phyloP scores from a whole-genome alignment of 2,329 filamentous ascomycete species.

The Diaporthe capsici region DNA sequence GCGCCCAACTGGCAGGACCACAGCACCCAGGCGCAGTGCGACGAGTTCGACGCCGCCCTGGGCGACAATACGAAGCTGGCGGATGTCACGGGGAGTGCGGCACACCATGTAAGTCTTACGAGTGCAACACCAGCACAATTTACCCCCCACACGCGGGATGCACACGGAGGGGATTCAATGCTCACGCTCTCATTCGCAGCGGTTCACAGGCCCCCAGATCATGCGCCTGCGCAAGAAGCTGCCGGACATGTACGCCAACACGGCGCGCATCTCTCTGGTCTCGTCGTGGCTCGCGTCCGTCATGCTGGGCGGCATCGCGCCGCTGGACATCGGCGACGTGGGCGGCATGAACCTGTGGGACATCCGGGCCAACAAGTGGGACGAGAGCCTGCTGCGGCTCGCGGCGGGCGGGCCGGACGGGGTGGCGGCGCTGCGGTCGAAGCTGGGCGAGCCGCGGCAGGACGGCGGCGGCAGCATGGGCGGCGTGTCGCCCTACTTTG shows the following conservation, averaged over 20 bases:
- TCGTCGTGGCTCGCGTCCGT: constrained; percentile 95
- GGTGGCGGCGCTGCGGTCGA: constrained; percentile 74
- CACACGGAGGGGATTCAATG: neutral
- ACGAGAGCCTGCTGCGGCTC: constrained; percentile 80
- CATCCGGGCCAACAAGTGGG: constrained; percentile 80
- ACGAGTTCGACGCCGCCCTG: constrained; percentile 83
- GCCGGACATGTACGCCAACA: constrained; percentile 84
- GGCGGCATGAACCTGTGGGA: constrained; percentile 99
- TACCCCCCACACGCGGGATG: neutral
- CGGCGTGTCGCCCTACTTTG: constrained; percentile 82
- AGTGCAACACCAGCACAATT: neutral
- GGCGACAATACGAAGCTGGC: constrained; percentile 79
- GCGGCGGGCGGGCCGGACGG: constrained; percentile 75
- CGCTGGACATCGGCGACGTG: constrained; percentile 93
- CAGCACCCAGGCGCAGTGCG: constrained; percentile 92
- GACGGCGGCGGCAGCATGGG: constrained; percentile 88
- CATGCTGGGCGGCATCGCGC: constrained; percentile 87
- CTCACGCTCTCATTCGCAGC: constrained; percentile 60
- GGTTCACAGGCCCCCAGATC: constrained; percentile 98
- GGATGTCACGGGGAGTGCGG: constrained; percentile 87
- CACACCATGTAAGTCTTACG: constrained; percentile 82
- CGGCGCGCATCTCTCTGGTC: constrained; percentile 89
- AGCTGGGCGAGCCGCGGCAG: constrained; percentile 83
- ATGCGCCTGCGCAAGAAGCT: constrained; percentile 86
- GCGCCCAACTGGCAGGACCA: constrained; percentile 99